Conservation (phyloP, 2,329 filamentous ascomycete species). For the Fusarium marasasianum region DNA sequence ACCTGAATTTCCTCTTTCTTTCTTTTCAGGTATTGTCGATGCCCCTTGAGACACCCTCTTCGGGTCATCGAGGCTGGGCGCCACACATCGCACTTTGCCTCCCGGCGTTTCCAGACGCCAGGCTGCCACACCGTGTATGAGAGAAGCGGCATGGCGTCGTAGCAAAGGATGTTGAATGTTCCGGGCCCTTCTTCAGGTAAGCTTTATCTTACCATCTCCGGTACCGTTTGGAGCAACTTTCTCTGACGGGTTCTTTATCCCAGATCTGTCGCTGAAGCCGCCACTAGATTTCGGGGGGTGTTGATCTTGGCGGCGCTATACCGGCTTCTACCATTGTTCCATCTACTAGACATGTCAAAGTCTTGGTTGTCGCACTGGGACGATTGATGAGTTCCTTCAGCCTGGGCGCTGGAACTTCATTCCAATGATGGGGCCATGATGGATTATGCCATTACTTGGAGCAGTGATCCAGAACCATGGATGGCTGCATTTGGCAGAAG, state of each 20-base stretch:
- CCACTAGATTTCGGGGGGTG: constrained; percentile 23
- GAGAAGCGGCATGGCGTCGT: constrained; percentile 25
- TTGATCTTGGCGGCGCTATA: constrained; percentile 11
- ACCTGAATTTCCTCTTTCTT: neutral
- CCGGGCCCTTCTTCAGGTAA: constrained; percentile 16
- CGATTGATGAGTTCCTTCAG: constrained; percentile 22
- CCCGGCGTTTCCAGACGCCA: constrained; percentile 30
- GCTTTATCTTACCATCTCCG: constrained; percentile 6
- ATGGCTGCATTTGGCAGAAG: constrained; percentile 4
- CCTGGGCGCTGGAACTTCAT: constrained; percentile 34
- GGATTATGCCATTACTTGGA: constrained; percentile 7
- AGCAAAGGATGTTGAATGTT: constrained; percentile 25
- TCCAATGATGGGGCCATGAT: constrained; percentile 27
- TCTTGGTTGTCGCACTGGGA: constrained; percentile 13
- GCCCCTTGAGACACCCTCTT: constrained; percentile 10
- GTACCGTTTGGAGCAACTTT: constrained; percentile 2
- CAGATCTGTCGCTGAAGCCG: constrained; percentile 23
- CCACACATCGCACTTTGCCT: constrained; percentile 36
- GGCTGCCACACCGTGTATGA: constrained; percentile 23
- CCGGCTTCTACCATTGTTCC: constrained; percentile 23
- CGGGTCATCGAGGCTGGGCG: constrained; percentile 28
- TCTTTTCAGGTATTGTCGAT: constrained; percentile 1
- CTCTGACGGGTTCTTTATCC: constrained; percentile 7
- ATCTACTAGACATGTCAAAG: constrained; percentile 16
- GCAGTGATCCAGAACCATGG: constrained; percentile 21